A percentile compares a stretch with the other conserved stretches of the same genome.
Conservation (phyloP, 139 green algal genomes). For the Micromonas commoda region DNA sequence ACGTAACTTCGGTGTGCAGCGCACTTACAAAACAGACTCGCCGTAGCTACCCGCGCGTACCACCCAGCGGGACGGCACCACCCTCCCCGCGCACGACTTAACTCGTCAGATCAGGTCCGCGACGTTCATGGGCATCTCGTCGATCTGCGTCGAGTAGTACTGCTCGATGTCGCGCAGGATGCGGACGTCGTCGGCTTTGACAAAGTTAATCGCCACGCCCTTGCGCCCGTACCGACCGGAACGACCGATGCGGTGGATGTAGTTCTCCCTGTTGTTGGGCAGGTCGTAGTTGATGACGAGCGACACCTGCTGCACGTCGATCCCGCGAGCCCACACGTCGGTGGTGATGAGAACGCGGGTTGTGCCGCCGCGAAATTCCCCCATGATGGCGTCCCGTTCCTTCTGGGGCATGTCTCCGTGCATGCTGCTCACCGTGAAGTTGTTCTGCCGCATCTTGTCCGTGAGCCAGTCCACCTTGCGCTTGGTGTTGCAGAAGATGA, state of each 20-base stretch:
- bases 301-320: conserved; percentile 98
- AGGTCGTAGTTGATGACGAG: conserved; percentile 99
- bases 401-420: conserved; percentile 99
- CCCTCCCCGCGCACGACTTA: not conserved
- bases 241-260: conserved; percentile 98
- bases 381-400: conserved; percentile 97
- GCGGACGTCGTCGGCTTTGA: conserved; percentile 83
- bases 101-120: conserved; percentile 69
- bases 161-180: conserved; percentile 96
- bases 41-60: too few relatives aligned
- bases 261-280: conserved; percentile 93
- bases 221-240: conserved; percentile 80
- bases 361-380: conserved; percentile 80
- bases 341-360: conserved; percentile 96
- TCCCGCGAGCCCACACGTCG: conserved; percentile 93
- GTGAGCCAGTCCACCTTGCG: conserved; percentile 97
- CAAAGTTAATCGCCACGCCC: conserved; percentile 98
- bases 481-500: conserved; percentile 99
- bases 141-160: conserved; percentile 94
- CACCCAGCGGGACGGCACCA: not conserved
- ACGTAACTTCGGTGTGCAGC: too few relatives aligned
- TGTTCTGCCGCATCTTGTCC: conserved; percentile 91
- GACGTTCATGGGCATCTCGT: conserved; percentile 92
- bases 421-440: conserved; percentile 97
- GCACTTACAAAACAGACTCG: too few relatives aligned